Conservation (phyloP, 225 moss, liverwort and hornwort genomes). For the Thuidium tamariscinum region DNA sequence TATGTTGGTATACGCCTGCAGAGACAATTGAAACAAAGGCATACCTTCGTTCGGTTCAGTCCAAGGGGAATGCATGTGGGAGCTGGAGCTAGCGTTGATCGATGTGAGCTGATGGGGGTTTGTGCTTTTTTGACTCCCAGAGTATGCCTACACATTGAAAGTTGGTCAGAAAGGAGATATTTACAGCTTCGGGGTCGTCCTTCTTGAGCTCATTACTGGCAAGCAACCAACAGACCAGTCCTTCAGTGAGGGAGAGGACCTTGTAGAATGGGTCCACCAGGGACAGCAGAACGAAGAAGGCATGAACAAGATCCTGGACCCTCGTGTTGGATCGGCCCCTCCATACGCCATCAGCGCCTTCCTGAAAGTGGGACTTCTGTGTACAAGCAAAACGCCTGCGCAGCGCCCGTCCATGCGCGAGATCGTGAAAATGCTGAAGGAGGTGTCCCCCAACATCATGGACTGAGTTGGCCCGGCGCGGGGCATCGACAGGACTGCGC, state of each 20-base stretch:
- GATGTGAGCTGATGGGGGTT: background rate
- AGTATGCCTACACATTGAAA: slow-evolving; percentile 56
- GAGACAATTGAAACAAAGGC: background rate
- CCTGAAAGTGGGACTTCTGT: slow-evolving; percentile 21
- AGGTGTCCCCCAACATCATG: slow-evolving; percentile 7
- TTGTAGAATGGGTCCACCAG: slow-evolving; percentile 37
- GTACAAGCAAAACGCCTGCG: slow-evolving; percentile 21
- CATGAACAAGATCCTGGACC: slow-evolving; percentile 17
- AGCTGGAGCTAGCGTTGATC: background rate
- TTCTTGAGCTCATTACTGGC: slow-evolving; percentile 44
- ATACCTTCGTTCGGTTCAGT: background rate
- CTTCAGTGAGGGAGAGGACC: slow-evolving; percentile 36
- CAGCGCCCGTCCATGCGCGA: slow-evolving; percentile 47
- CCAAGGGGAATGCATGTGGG: background rate
- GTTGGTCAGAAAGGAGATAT: slow-evolving; percentile 50
- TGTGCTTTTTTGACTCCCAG: slow-evolving; percentile 8
- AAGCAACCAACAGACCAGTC: slow-evolving; percentile 34
- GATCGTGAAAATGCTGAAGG: slow-evolving; percentile 46
- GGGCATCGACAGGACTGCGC: background rate
- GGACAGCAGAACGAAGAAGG: slow-evolving; percentile 13
- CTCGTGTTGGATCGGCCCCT: slow-evolving; percentile 15
- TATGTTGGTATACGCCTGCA: background rate
- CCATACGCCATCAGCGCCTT: slow-evolving; percentile 9
- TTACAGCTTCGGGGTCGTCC: slow-evolving; percentile 53
- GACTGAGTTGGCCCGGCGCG: no score